Evolutionary conservation across 1,139 yeast genomes (phyloP).

Genomic region (Pichia sp.): DNA sequence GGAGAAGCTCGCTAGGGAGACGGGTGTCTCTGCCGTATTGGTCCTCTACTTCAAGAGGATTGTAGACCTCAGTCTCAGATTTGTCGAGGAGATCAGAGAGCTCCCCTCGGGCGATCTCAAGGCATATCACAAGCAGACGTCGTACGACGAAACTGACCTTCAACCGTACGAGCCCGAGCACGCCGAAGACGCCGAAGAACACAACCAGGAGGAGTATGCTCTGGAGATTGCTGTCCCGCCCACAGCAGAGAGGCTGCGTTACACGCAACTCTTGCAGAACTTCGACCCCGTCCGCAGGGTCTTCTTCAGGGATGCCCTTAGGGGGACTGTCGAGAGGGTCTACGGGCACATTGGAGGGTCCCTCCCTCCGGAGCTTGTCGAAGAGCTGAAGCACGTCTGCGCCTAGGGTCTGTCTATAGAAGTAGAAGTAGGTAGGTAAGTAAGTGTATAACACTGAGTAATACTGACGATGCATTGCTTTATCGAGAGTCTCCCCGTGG

Average conservation of each 20-base stretch:
- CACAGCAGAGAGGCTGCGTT: constrained; percentile 57
- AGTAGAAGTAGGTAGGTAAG: not conserved
- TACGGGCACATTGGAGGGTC: constrained; percentile 1
- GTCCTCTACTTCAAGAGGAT: constrained; percentile 38
- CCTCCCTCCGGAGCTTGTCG: constrained; percentile 1
- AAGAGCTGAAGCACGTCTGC: constrained; percentile 2
- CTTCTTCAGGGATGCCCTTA: constrained; percentile 36
- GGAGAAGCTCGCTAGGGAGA: constrained; percentile 35
- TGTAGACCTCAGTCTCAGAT: constrained; percentile 50
- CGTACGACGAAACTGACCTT: constrained; percentile 49
- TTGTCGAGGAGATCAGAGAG: constrained; percentile 74
- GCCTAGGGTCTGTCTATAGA: not conserved
- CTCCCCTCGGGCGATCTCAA: constrained; percentile 52
- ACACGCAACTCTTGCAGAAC: constrained; percentile 41
- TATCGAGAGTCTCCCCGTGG: not conserved
- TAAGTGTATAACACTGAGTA: not conserved
- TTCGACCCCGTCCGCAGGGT: constrained; percentile 58
- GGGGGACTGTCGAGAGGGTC: constrained; percentile 3
- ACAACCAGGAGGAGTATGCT: constrained; percentile 36
- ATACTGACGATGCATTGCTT: not conserved
- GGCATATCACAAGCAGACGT: constrained; percentile 55
- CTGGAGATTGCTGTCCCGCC: constrained; percentile 37
- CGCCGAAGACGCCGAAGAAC: constrained; percentile 22
- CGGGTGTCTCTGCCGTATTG: constrained; percentile 58
- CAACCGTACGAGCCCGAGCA: constrained; percentile 30